A percentile compares a stretch with the other conserved stretches of the same genome.
phyloP scores from a whole-genome alignment of 192 early-diverging fungal species.

The Backusella psychrophila region DNA sequence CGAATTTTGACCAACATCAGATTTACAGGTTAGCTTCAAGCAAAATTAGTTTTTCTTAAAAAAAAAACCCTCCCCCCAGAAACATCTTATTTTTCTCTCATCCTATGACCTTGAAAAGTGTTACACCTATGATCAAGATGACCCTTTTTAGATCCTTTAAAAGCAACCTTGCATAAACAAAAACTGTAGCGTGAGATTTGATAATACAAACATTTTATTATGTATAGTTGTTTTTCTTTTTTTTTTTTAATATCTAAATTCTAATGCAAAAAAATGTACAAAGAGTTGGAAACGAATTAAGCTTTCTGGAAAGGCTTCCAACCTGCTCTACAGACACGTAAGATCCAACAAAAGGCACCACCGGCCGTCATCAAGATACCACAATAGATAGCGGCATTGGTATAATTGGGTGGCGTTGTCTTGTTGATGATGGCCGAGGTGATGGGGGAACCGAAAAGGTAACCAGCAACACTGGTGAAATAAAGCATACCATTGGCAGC shows the following conservation, averaged over 20 bases:
- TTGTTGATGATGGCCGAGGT: slow-evolving; percentile 30
- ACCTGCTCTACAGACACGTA: slow-evolving; percentile 17
- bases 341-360: slow-evolving; percentile 5
- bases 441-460: slow-evolving; percentile 39
- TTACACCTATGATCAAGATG: too few relatives aligned
- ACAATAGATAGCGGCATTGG: slow-evolving; percentile 16
- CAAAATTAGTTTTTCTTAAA: too few relatives aligned
- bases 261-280: not conserved
- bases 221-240: not conserved
- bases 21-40: too few relatives aligned
- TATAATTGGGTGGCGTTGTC: slow-evolving; percentile 6
- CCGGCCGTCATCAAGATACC: slow-evolving; percentile 16
- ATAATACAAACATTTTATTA: not conserved
- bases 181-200: not conserved
- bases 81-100: too few relatives aligned
- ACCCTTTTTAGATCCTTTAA: too few relatives aligned
- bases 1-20: too few relatives aligned
- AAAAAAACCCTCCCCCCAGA: too few relatives aligned
- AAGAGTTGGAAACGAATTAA: not conserved
- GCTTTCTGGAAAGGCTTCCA: slow-evolving; percentile 13
- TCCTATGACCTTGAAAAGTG: too few relatives aligned
- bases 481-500: slow-evolving; percentile 38
- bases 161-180: not conserved
- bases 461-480: slow-evolving; percentile 37
- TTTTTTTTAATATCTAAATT: not conserved